Evolutionary conservation across 495 filamentous ascomycete genomes (phyloP).

Genomic region (Neurospora sp.): DNA sequence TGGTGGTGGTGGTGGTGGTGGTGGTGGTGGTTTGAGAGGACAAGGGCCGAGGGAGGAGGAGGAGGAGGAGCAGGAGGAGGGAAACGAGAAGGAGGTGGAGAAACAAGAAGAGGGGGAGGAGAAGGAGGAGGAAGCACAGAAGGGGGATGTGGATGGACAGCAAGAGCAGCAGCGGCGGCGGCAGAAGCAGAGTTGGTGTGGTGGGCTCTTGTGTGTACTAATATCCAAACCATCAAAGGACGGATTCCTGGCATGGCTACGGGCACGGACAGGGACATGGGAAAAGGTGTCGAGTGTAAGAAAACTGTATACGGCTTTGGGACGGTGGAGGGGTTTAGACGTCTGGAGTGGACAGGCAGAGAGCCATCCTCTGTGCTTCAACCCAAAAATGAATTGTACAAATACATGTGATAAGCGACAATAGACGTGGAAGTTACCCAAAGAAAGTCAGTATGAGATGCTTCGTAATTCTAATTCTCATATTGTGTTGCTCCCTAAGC

Average conservation of each 20-base stretch:
- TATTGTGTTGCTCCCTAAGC: neutral
- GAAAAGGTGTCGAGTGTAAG: neutral
- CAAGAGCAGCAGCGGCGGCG: neutral
- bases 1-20: neutral
- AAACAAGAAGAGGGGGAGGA: neutral
- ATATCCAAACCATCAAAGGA: neutral
- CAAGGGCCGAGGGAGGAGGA: neutral
- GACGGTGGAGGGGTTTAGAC: neutral
- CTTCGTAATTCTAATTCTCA: neutral
- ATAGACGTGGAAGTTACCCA: neutral
- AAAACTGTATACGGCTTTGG: neutral
- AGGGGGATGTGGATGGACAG: neutral
- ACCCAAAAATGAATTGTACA: neutral
- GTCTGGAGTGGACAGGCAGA: neutral
- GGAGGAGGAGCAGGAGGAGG: neutral
- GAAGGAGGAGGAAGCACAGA: neutral
- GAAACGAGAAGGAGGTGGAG: too few relatives aligned
- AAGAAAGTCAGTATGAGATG: neutral
- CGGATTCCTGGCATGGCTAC: neutral
- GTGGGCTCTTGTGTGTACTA: neutral
- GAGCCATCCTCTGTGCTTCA: neutral
- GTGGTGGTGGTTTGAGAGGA: neutral
- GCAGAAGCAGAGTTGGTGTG: neutral
- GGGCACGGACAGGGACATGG: neutral
- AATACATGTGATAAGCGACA: neutral